A percentile compares a stretch with the other conserved stretches of the same genome.
phyloP scores from a whole-genome alignment of 2,329 filamentous ascomycete genomes.

The Claviceps cyperi region DNA sequence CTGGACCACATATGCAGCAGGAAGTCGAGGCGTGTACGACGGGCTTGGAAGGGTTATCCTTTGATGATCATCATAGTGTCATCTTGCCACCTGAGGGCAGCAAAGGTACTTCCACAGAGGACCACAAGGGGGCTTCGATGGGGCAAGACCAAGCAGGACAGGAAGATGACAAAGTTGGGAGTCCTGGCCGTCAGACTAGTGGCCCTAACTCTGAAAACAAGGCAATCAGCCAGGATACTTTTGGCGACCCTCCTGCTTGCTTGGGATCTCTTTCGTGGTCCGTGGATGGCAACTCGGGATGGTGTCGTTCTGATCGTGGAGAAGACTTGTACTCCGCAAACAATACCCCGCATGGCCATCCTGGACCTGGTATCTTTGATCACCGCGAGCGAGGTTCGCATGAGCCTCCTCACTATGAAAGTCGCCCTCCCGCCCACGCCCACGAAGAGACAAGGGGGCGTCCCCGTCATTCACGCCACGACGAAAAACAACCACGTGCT shows the following conservation, averaged over 20 bases:
- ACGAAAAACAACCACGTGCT: conserved; percentile 7
- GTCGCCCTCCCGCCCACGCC: conserved; percentile 2
- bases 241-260: not conserved
- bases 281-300: not conserved
- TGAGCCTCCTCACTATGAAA: not conserved
- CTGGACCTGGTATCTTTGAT: not conserved
- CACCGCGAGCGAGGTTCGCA: conserved; percentile 8
- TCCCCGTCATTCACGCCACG: not conserved
- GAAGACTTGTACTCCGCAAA: not conserved
- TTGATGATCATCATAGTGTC: conserved; percentile 20
- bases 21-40: conserved; percentile 5
- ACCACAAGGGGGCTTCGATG: not conserved
- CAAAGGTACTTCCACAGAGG: conserved; percentile 20
- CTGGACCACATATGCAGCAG: conserved; percentile 5
- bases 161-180: not conserved
- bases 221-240: not conserved
- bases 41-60: conserved; percentile 19
- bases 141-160: not conserved
- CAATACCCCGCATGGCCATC: not conserved
- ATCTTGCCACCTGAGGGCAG: conserved; percentile 13
- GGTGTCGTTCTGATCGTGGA: conserved; percentile 6
- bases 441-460: conserved; percentile 2
- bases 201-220: not conserved
- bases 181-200: not conserved
- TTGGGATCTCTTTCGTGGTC: not conserved